Percentiles rank a stretch among this genome's conserved stretches.
These are phyloP conservation scores for Cephalotrichum gorgonifer DNA, from an alignment of 2,329 filamentous ascomycete species.

Conservation along the genomic window DNA sequence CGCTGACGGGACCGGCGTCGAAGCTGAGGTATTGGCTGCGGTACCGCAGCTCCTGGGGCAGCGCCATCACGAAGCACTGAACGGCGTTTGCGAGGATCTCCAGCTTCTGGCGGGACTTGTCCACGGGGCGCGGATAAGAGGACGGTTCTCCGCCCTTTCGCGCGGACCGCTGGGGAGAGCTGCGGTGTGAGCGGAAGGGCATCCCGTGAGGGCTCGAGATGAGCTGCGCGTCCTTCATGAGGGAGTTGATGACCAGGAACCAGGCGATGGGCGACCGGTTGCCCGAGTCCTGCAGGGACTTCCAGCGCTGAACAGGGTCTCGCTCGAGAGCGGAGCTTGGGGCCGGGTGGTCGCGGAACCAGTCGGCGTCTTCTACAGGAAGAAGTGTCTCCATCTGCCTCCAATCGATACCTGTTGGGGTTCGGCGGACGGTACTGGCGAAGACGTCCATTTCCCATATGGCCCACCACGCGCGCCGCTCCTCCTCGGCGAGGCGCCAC, in stretches of 20 bases:
- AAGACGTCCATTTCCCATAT: constrained; percentile 33
- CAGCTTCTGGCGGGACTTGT: constrained; percentile 13
- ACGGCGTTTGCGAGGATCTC: constrained; percentile 19
- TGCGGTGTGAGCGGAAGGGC: constrained; percentile 6
- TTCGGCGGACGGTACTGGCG: constrained; percentile 25
- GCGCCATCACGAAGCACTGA: constrained; percentile 17
- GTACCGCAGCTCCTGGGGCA: constrained; percentile 19
- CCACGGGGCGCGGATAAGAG: constrained; percentile 1
- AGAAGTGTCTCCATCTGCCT: constrained; percentile 22
- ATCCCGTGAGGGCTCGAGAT: constrained; percentile 17
- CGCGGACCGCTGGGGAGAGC: background rate
- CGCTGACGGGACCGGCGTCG: constrained; percentile 5
- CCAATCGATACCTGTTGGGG: constrained; percentile 24
- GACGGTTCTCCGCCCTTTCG: background rate
- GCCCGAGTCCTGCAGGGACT: constrained; percentile 16
- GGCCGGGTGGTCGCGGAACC: constrained; percentile 16
- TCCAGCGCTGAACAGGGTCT: constrained; percentile 20
- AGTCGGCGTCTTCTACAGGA: constrained; percentile 21
- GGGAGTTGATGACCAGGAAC: constrained; percentile 26
- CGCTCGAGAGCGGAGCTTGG: constrained; percentile 18
- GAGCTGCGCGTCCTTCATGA: constrained; percentile 25
- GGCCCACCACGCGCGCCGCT: constrained; percentile 26
- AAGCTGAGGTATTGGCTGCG: constrained; percentile 19
- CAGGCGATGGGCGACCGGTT: constrained; percentile 24
- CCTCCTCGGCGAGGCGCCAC: constrained; percentile 21